Percentiles rank a stretch among this genome's conserved stretches.
These are phyloP conservation scores for Jaapia argillacea DNA, from an alignment of 768 basidiomycete species.

Conservation along the genomic window DNA sequence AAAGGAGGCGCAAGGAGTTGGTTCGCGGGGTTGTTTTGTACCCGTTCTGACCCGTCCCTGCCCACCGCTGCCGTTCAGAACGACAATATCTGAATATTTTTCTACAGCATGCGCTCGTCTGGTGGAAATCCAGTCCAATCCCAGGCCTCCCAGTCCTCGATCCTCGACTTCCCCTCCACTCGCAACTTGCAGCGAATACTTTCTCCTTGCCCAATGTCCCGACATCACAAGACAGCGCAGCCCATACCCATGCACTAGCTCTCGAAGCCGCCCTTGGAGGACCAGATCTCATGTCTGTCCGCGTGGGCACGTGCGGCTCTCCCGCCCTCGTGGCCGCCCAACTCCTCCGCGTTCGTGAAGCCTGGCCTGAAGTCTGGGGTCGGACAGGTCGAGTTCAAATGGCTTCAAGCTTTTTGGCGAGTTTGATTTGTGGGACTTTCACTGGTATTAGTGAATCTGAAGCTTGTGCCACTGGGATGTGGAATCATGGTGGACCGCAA, in stretches of 20 bases:
- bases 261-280: conserved; percentile 72
- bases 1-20: too few species aligned
- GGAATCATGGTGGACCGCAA: conserved; percentile 37
- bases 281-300: conserved; percentile 65
- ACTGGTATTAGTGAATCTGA: conserved; percentile 66
- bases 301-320: conserved; percentile 65
- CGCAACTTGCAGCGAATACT: conserved; percentile 54
- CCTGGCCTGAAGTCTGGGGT: conserved; percentile 72
- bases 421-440: conserved; percentile 63
- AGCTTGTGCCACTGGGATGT: conserved; percentile 71
- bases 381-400: conserved; percentile 70
- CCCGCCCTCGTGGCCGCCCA: conserved; percentile 68
- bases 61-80: too few species aligned
- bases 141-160: conserved; percentile 66
- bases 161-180: conserved; percentile 56
- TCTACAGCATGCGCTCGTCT: conserved; percentile 59
- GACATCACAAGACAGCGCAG: conserved; percentile 70
- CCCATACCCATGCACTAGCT: conserved; percentile 66
- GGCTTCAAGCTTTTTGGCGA: conserved; percentile 67
- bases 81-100: conserved; percentile 1
- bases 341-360: conserved; percentile 68
- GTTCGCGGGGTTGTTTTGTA: too few species aligned
- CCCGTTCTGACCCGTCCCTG: too few species aligned
- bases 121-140: conserved; percentile 78
- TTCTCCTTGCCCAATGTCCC: conserved; percentile 71